Evolutionary conservation across 495 filamentous ascomycete species (phyloP).

Genomic region (Tuber microsphaerosporum): DNA sequence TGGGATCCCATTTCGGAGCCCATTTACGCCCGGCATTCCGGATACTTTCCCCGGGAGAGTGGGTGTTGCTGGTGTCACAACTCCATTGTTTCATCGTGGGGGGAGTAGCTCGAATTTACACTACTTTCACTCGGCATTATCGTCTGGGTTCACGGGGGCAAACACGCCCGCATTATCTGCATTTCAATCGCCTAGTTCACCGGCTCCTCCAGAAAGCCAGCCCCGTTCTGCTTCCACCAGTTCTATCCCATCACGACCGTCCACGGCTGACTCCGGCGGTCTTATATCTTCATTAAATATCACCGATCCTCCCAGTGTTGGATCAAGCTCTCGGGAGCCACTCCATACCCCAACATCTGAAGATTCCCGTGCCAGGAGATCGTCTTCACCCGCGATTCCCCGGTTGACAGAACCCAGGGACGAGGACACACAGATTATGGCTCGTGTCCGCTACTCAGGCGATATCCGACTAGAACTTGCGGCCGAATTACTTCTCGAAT

Average conservation of each 20-base stretch:
- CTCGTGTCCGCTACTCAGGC: slow-evolving; percentile 79
- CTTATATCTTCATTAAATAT: slow-evolving; percentile 12
- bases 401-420: slow-evolving; percentile 47
- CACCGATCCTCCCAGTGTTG: slow-evolving; percentile 14
- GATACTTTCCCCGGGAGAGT: slow-evolving; percentile 36
- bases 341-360: slow-evolving; percentile 20
- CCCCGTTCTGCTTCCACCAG: slow-evolving; percentile 23
- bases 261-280: slow-evolving; percentile 21
- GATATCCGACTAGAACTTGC: slow-evolving; percentile 80
- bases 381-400: slow-evolving; percentile 37
- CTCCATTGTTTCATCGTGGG: slow-evolving; percentile 48
- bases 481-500: slow-evolving; percentile 90
- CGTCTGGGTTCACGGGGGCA: slow-evolving; percentile 68
- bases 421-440: slow-evolving; percentile 79
- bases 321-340: not conserved
- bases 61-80: slow-evolving; percentile 38
- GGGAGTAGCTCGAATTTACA: slow-evolving; percentile 81
- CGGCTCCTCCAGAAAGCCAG: slow-evolving; percentile 18
- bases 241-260: slow-evolving; percentile 20
- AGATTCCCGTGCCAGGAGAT: slow-evolving; percentile 13
- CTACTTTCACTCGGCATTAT: slow-evolving; percentile 82
- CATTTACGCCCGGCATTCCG: slow-evolving; percentile 32
- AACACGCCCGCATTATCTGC: slow-evolving; percentile 56
- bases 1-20: slow-evolving; percentile 18
- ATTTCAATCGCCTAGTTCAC: slow-evolving; percentile 36